Evolutionary conservation across 441 rosid genomes (phyloP).

Genomic region (Jatropha podagrica): DNA sequence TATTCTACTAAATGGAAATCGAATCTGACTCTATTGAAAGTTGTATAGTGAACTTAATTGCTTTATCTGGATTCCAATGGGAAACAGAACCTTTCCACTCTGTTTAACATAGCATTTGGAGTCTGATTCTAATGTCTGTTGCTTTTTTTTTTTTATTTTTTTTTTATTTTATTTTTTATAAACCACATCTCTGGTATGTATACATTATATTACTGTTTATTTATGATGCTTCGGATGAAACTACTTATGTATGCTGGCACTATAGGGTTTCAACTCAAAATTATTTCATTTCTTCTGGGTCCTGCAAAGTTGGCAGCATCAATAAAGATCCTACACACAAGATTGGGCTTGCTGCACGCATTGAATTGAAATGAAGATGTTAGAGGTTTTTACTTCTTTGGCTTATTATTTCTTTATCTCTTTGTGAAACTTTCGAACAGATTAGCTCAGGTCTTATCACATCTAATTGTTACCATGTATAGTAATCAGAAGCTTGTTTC

Average conservation of each 20-base stretch:
- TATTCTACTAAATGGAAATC: not conserved
- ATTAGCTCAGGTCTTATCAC: not conserved
- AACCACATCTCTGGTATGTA: too few relatives aligned
- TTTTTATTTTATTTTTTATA: too few relatives aligned
- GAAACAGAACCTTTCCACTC: too few relatives aligned
- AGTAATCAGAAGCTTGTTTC: not conserved
- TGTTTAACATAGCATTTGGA: too few relatives aligned
- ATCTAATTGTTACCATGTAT: not conserved
- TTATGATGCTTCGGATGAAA: not conserved
- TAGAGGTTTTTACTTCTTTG: slow-evolving; percentile 1
- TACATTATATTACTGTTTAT: too few relatives aligned
- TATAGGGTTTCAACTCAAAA: not conserved
- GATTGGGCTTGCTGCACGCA: not conserved
- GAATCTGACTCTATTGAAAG: not conserved
- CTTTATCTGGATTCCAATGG: too few relatives aligned
- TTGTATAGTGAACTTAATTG: too few relatives aligned
- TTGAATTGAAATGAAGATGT: slow-evolving; percentile 10
- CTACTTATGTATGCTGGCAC: not conserved
- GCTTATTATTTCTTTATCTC: not conserved
- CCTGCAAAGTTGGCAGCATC: not conserved
- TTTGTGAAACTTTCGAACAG: not conserved
- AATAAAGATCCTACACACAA: not conserved
- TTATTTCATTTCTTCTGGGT: not conserved
- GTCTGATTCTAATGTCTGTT: too few relatives aligned
- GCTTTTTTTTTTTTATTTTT: too few relatives aligned